Percentiles rank a stretch among this genome's conserved stretches.
phyloP scores from a whole-genome alignment of 2,329 filamentous ascomycete species.

The Penicillium frequentans region DNA sequence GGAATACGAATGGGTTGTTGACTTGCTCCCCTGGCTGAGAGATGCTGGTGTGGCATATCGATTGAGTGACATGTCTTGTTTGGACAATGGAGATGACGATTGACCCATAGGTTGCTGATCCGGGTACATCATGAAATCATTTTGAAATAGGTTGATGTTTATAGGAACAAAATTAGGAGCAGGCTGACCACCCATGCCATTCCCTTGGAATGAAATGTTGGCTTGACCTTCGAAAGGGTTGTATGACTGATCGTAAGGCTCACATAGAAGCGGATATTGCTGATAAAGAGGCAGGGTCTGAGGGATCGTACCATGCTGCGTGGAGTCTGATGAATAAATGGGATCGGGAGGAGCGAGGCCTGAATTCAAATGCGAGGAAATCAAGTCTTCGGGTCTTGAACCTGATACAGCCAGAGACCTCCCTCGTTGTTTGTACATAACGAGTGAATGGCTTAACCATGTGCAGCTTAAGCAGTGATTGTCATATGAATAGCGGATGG shows the following conservation, averaged over 20 bases:
- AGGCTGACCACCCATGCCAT: background rate
- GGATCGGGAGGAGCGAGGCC: background rate
- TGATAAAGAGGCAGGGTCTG: background rate
- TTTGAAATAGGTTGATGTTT: background rate
- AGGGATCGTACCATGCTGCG: background rate
- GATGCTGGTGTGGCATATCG: background rate
- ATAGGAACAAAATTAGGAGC: background rate
- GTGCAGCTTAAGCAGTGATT: background rate
- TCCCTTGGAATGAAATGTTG: background rate
- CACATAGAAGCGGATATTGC: background rate
- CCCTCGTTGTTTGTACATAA: background rate
- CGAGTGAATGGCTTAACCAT: background rate
- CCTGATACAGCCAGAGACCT: background rate
- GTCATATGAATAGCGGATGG: too few relatives aligned
- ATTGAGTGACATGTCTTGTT: background rate
- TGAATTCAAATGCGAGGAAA: background rate
- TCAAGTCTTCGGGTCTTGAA: background rate
- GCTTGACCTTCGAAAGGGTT: background rate
- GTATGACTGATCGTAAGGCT: background rate
- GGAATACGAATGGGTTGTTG: background rate
- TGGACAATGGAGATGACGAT: background rate
- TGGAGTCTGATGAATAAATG: background rate
- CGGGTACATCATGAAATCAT: background rate
- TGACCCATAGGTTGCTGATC: background rate
- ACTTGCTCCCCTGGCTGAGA: background rate